Percentiles rank a stretch among this genome's conserved stretches.
Evolutionary conservation across 768 basidiomycete genomes (phyloP).

Genomic region (Xerocomellus chrysenteron): DNA sequence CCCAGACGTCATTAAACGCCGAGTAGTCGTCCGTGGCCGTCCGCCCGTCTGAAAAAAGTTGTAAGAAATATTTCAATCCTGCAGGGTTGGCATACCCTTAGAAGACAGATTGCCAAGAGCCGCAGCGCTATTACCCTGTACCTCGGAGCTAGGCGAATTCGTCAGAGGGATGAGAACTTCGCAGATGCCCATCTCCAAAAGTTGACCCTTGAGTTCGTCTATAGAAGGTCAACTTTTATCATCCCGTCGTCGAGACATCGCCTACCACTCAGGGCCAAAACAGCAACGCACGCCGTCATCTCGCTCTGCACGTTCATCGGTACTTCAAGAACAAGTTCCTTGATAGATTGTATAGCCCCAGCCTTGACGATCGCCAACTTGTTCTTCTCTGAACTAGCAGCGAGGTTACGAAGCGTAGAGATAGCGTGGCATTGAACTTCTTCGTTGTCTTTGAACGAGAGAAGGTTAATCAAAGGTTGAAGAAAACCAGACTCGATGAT

Average conservation of each 20-base stretch:
- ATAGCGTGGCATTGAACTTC: conserved; percentile 99
- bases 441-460: conserved; percentile 99
- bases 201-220: conserved; percentile 96
- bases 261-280: conserved; percentile 91
- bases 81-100: conserved; percentile 58
- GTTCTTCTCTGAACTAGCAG: conserved; percentile 97
- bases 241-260: not conserved
- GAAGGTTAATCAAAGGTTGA: conserved; percentile 90
- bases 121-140: conserved; percentile 97
- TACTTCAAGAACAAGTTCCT: conserved; percentile 92
- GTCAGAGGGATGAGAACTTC: conserved; percentile 97
- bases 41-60: conserved; percentile 58
- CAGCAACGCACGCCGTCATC: conserved; percentile 99
- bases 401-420: conserved; percentile 93
- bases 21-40: conserved; percentile 85
- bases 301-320: conserved; percentile 98
- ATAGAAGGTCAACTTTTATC: conserved; percentile 8
- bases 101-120: conserved; percentile 97
- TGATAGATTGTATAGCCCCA: conserved; percentile 94
- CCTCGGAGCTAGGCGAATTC: conserved; percentile 94
- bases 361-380: conserved; percentile 98
- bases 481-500: conserved; percentile 99
- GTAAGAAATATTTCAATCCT: not conserved
- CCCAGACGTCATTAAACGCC: conserved; percentile 98
- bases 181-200: conserved; percentile 97